Evolutionary conservation across 2,329 filamentous ascomycete species (phyloP).

Genomic region (Pseudocercospora fijiensis): DNA sequence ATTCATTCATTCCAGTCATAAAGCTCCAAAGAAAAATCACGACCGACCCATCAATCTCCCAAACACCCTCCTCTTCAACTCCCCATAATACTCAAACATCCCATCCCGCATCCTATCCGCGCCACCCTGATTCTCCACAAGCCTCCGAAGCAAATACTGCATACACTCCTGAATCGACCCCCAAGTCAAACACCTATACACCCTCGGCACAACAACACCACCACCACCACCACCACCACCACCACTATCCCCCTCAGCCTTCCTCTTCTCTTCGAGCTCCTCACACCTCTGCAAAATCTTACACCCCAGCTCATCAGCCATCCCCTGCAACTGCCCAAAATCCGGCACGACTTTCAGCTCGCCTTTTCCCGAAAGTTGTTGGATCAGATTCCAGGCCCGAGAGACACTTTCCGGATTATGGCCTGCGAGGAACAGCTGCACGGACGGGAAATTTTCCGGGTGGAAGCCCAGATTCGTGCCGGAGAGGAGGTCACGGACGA

Average conservation of each 20-base stretch:
- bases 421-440: constrained; percentile 36
- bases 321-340: constrained; percentile 35
- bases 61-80: constrained; percentile 3
- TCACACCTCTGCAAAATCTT: constrained; percentile 26
- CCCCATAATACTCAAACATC: not conserved
- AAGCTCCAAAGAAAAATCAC: not conserved
- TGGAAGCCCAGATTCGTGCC: constrained; percentile 30
- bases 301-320: constrained; percentile 34
- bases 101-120: constrained; percentile 24
- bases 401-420: constrained; percentile 31
- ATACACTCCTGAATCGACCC: constrained; percentile 35
- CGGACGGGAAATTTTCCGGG: constrained; percentile 24
- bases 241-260: too few species aligned
- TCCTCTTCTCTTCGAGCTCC: constrained; percentile 14
- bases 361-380: constrained; percentile 22
- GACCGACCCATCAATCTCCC: not conserved
- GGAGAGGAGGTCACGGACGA: constrained; percentile 28
- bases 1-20: not conserved
- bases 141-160: constrained; percentile 32
- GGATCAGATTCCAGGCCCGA: constrained; percentile 21
- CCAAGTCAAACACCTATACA: constrained; percentile 36
- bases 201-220: constrained; percentile 23
- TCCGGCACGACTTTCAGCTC: constrained; percentile 23
- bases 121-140: constrained; percentile 33
- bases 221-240: too few species aligned